Evolutionary conservation across 2,329 filamentous ascomycete genomes (phyloP).

Genomic region (Penicillium sp.): DNA sequence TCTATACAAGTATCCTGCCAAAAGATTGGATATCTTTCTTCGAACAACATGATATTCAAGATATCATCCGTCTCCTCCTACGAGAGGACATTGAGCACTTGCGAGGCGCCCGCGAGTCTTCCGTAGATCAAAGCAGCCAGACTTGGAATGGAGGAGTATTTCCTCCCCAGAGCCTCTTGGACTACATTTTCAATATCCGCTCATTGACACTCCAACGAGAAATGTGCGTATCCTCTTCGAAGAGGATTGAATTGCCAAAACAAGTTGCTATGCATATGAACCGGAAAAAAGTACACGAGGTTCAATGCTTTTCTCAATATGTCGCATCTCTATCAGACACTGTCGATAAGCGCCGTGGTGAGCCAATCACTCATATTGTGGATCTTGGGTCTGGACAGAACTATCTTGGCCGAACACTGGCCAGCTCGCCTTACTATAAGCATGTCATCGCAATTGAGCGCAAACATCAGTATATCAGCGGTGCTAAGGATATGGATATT

Average conservation of each 20-base stretch:
- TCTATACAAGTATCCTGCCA: slow-evolving; percentile 76
- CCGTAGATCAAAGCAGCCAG: slow-evolving; percentile 10
- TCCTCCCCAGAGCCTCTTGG: slow-evolving; percentile 58
- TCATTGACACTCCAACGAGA: slow-evolving; percentile 64
- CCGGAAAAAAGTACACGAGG: slow-evolving; percentile 94
- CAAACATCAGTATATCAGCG: slow-evolving; percentile 77
- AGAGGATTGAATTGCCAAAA: slow-evolving; percentile 56
- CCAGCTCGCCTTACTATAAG: slow-evolving; percentile 78
- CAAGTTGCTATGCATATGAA: slow-evolving; percentile 91
- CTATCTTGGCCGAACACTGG: slow-evolving; percentile 84
- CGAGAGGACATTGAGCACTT: slow-evolving; percentile 64
- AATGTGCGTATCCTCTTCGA: not conserved
- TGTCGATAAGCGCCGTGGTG: slow-evolving; percentile 48
- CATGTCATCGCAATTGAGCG: slow-evolving; percentile 90
- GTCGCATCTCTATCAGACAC: slow-evolving; percentile 64
- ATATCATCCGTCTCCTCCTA: slow-evolving; percentile 76
- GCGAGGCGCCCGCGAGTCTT: slow-evolving; percentile 10
- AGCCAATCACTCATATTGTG: slow-evolving; percentile 74
- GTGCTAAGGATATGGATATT: slow-evolving; percentile 79
- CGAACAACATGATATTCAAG: slow-evolving; percentile 65
- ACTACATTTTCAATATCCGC: slow-evolving; percentile 71
- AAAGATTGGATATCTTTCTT: slow-evolving; percentile 81
- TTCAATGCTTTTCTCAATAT: slow-evolving; percentile 81
- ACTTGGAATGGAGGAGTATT: slow-evolving; percentile 45
- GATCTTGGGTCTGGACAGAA: slow-evolving; percentile 98